Conservation (phyloP, 768 basidiomycete species). For the Mycena vulgaris region DNA sequence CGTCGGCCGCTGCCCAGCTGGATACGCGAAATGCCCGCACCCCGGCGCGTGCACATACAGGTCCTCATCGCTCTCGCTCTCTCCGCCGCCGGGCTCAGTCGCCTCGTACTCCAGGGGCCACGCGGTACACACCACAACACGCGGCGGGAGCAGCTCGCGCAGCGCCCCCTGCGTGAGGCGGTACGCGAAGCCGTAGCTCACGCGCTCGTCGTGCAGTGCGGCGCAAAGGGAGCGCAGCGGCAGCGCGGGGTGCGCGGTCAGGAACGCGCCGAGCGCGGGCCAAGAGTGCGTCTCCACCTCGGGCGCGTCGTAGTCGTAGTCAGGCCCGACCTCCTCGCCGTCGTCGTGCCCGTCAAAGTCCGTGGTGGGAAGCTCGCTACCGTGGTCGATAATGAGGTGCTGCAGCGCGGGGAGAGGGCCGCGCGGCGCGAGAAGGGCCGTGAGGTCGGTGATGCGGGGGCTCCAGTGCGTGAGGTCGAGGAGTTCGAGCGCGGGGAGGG, state of each 20-base stretch:
- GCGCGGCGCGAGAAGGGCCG: background rate
- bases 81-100: background rate
- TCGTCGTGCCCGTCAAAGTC: background rate
- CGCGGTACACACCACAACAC: slow-evolving; percentile 24
- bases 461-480: slow-evolving; percentile 27
- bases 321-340: background rate
- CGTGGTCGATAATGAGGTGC: slow-evolving; percentile 30
- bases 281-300: slow-evolving; percentile 6
- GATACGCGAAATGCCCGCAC: slow-evolving; percentile 25
- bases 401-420: slow-evolving; percentile 5
- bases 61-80: background rate
- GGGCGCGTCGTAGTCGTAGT: background rate
- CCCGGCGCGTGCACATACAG: slow-evolving; percentile 5
- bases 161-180: background rate
- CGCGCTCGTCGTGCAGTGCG: slow-evolving; percentile 8
- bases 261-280: slow-evolving; percentile 16
- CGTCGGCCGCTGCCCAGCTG: slow-evolving; percentile 16
- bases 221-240: slow-evolving; percentile 21
- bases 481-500: slow-evolving; percentile 22
- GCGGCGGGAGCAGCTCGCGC: background rate
- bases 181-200: background rate
- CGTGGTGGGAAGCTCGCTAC: slow-evolving; percentile 2
- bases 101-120: background rate
- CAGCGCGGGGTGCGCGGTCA: background rate
- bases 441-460: background rate